phyloP scores from a whole-genome alignment of 208 protist genomes.

The Crithidia thermophila region DNA sequence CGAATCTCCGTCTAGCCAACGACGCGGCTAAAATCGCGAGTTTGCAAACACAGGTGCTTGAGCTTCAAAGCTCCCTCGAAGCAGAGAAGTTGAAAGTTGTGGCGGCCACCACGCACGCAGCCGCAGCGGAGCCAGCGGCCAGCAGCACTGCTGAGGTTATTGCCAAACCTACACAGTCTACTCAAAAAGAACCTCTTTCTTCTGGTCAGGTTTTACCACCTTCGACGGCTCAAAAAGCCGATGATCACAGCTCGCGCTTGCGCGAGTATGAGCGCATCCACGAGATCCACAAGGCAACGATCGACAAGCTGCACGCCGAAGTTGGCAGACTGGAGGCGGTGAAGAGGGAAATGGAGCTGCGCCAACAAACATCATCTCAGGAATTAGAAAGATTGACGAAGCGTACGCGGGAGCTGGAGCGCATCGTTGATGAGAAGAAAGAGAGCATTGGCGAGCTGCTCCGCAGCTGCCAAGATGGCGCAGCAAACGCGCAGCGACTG shows the following conservation, averaged over 20 bases:
- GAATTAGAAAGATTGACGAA: slow-evolving; percentile 20
- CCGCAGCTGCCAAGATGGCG: slow-evolving; percentile 48
- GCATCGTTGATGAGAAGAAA: slow-evolving; percentile 31
- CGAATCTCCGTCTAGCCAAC: slow-evolving; percentile 35
- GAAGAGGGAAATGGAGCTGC: neutral
- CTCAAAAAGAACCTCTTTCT: slow-evolving; percentile 10
- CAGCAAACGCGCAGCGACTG: slow-evolving; percentile 44
- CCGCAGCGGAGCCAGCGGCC: no score
- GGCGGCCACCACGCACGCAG: neutral
- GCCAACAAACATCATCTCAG: neutral
- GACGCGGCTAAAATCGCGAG: slow-evolving; percentile 45
- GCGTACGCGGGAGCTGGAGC: slow-evolving; percentile 27
- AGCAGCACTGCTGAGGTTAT: neutral
- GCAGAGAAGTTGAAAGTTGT: slow-evolving; percentile 13
- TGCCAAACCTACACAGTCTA: neutral
- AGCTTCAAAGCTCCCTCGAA: slow-evolving; percentile 30
- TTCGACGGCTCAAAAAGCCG: neutral
- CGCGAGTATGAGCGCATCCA: slow-evolving; percentile 24
- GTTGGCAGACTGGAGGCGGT: slow-evolving; percentile 20
- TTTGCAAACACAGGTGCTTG: slow-evolving; percentile 44
- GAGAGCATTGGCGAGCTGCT: slow-evolving; percentile 72
- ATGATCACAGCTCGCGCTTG: slow-evolving; percentile 3
- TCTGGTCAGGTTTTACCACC: neutral
- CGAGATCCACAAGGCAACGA: slow-evolving; percentile 21
- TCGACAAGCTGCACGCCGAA: slow-evolving; percentile 21